These are phyloP conservation scores for Ambispora gerdemannii DNA, from an alignment of 192 early-diverging fungal genomes.

Conservation along the genomic window DNA sequence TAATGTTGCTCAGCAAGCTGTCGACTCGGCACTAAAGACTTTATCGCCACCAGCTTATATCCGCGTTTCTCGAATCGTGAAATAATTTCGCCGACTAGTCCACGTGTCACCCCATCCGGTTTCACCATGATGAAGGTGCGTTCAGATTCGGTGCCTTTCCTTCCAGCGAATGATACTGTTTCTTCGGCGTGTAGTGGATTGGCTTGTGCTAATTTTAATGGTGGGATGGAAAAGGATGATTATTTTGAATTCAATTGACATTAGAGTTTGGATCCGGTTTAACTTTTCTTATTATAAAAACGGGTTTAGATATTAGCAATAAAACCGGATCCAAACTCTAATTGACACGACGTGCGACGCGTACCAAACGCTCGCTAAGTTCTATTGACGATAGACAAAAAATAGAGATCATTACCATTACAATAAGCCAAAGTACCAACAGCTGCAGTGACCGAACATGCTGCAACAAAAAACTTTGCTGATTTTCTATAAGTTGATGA, in stretches of 20 bases:
- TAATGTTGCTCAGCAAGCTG: slow-evolving; percentile 83
- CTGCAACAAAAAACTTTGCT: not conserved
- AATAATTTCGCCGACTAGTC: slow-evolving; percentile 84
- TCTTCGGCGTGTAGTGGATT: too few species aligned
- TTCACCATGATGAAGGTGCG: slow-evolving; percentile 44
- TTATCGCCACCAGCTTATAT: slow-evolving; percentile 87
- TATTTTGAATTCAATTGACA: not conserved
- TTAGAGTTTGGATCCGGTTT: not conserved
- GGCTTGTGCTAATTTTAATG: too few species aligned
- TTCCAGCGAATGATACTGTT: not conserved
- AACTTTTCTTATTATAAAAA: not conserved
- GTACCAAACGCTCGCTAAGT: too few species aligned
- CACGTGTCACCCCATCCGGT: slow-evolving; percentile 85
- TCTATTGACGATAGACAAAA: not conserved
- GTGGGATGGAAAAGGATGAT: not conserved
- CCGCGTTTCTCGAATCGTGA: slow-evolving; percentile 83
- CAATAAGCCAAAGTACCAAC: not conserved
- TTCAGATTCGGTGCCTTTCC: not conserved
- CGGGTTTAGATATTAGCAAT: too few species aligned
- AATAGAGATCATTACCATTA: not conserved
- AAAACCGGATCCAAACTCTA: too few species aligned
- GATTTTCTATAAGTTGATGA: not conserved
- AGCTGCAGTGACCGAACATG: not conserved
- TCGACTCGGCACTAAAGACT: slow-evolving; percentile 63
- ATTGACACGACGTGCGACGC: too few species aligned